phyloP scores from a whole-genome alignment of 345 rosid genomes.

The Salix suchowensis region DNA sequence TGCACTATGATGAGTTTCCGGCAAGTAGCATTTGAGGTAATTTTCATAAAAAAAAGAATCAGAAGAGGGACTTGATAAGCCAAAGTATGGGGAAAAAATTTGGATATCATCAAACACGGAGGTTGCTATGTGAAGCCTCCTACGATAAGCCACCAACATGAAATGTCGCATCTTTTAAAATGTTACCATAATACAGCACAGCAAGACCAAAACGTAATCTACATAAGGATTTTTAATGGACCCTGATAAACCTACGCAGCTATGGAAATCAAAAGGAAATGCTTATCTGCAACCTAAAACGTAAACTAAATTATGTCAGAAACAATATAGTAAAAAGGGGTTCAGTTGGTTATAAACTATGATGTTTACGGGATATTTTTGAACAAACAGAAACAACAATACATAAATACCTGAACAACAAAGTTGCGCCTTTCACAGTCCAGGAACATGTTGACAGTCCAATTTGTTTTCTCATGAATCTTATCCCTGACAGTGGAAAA shows the following conservation, averaged over 20 bases:
- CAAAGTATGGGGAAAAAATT: neutral
- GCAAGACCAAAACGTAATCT: neutral
- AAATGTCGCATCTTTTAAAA: neutral
- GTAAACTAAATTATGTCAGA: neutral
- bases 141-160: neutral
- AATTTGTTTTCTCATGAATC: constrained; percentile 63
- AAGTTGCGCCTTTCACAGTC: constrained; percentile 98
- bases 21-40: neutral
- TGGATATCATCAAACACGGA: neutral
- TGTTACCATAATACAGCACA: neutral
- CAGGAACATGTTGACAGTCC: constrained; percentile 85
- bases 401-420: constrained; percentile 70
- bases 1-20: neutral
- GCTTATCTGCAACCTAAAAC: neutral
- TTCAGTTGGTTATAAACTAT: neutral
- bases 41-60: neutral
- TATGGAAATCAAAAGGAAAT: neutral
- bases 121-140: neutral
- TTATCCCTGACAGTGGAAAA: constrained; percentile 92
- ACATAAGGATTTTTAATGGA: neutral
- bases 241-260: neutral
- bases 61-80: neutral
- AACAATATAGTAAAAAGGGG: neutral
- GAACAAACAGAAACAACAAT: neutral
- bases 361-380: neutral